Evolutionary conservation across 495 filamentous ascomycete genomes (phyloP).

Genomic region (Lepraria neglecta): DNA sequence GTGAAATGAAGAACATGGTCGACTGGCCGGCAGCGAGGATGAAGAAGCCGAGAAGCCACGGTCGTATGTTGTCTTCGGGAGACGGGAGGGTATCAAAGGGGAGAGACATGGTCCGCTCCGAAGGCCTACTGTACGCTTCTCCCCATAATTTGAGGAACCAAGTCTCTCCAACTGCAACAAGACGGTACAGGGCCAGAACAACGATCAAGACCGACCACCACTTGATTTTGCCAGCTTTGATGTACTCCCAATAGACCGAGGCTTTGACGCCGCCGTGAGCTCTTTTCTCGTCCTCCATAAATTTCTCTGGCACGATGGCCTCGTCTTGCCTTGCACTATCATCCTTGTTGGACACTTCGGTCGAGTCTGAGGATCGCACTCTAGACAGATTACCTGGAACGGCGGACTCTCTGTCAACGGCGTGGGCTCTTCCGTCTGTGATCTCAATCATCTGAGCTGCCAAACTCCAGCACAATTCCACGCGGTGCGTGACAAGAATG

Average conservation of each 20-base stretch:
- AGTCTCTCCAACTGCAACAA: constrained; percentile 52
- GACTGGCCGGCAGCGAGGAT: constrained; percentile 53
- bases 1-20: constrained; percentile 46
- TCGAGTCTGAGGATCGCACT: constrained; percentile 29
- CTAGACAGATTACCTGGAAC: constrained; percentile 25
- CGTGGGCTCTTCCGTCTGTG: constrained; percentile 44
- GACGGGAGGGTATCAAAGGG: constrained; percentile 55
- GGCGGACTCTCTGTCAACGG: constrained; percentile 39
- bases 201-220: constrained; percentile 63
- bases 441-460: constrained; percentile 67
- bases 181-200: constrained; percentile 53
- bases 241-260: constrained; percentile 73
- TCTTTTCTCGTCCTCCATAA: constrained; percentile 74
- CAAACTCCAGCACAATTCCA: constrained; percentile 56
- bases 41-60: constrained; percentile 67
- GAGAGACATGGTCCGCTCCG: constrained; percentile 27
- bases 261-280: constrained; percentile 68
- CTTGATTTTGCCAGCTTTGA: constrained; percentile 63
- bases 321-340: constrained; percentile 44
- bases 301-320: constrained; percentile 59
- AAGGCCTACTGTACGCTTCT: constrained; percentile 55
- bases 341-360: constrained; percentile 32
- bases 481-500: constrained; percentile 74
- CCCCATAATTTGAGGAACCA: constrained; percentile 87
- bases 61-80: constrained; percentile 58